Evolutionary conservation across 116 monocot species (phyloP).

Genomic region (Zostera marina): DNA sequence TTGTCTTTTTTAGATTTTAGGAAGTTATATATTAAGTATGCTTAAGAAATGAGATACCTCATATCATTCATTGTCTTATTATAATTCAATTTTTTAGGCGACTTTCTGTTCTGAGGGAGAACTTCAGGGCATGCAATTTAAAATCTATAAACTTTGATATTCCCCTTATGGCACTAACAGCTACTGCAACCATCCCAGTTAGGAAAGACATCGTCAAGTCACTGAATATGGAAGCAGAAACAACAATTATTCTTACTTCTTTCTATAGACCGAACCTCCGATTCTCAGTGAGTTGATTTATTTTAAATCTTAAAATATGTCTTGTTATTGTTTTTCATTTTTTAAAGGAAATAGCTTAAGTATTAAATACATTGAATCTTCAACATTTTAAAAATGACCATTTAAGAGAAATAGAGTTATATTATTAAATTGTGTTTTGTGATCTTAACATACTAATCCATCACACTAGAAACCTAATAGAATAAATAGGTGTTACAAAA

Average conservation of each 20-base stretch:
- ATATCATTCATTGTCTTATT: background rate
- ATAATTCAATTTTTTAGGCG: conserved; percentile 21
- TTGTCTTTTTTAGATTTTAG: background rate
- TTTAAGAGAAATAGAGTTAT: too few species aligned
- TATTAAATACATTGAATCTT: too few species aligned
- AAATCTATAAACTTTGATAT: conserved; percentile 67
- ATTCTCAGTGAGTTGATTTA: conserved; percentile 58
- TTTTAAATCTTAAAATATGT: background rate
- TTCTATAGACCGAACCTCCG: conserved; percentile 89
- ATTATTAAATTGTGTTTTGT: too few species aligned
- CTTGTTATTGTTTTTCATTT: background rate
- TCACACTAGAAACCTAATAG: too few species aligned
- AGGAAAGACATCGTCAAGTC: conserved; percentile 76
- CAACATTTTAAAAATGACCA: too few species aligned
- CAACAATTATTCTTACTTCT: conserved; percentile 59
- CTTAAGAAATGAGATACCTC: too few species aligned
- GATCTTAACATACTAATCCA: too few species aligned
- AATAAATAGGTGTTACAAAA: too few species aligned
- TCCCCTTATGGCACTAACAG: conserved; percentile 93
- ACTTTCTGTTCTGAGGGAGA: conserved; percentile 73
- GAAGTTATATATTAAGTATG: too few species aligned
- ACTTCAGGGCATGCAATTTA: conserved; percentile 47
- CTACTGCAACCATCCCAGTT: conserved; percentile 85
- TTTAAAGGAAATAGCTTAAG: background rate
- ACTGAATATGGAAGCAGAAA: conserved; percentile 50